phyloP scores from a whole-genome alignment of 257 asterid genomes.

The Fraxinus excelsior region DNA sequence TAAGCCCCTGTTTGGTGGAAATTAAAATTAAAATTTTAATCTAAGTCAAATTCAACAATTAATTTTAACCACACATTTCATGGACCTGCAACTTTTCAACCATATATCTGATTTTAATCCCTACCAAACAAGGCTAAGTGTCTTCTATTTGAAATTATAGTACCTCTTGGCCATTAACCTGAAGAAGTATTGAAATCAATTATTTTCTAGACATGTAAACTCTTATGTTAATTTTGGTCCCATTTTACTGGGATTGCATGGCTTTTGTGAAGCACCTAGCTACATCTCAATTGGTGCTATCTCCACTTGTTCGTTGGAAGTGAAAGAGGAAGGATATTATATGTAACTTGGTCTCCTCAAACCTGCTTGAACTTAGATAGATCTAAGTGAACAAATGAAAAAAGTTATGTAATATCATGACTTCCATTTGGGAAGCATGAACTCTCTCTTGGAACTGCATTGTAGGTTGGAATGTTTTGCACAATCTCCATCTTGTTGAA shows the following conservation, averaged over 20 bases:
- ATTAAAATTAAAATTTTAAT: too few relatives aligned
- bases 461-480: neutral
- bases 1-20: neutral
- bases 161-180: neutral
- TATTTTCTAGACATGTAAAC: neutral
- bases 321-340: neutral
- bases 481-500: neutral
- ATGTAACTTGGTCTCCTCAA: neutral
- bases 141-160: neutral
- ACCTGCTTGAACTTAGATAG: neutral
- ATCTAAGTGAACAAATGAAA: neutral
- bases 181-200: neutral
- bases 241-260: too few relatives aligned
- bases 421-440: neutral
- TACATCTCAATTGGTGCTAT: neutral
- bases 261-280: too few relatives aligned
- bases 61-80: too few relatives aligned
- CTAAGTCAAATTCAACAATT: too few relatives aligned
- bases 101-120: too few relatives aligned
- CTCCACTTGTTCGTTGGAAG: neutral
- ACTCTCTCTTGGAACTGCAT: neutral
- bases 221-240: too few relatives aligned
- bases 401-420: neutral
- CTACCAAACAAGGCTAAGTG: neutral
- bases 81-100: too few relatives aligned